Evolutionary conservation across 2,329 filamentous ascomycete species (phyloP).

Genomic region (Pseudogymnoascus sp.): DNA sequence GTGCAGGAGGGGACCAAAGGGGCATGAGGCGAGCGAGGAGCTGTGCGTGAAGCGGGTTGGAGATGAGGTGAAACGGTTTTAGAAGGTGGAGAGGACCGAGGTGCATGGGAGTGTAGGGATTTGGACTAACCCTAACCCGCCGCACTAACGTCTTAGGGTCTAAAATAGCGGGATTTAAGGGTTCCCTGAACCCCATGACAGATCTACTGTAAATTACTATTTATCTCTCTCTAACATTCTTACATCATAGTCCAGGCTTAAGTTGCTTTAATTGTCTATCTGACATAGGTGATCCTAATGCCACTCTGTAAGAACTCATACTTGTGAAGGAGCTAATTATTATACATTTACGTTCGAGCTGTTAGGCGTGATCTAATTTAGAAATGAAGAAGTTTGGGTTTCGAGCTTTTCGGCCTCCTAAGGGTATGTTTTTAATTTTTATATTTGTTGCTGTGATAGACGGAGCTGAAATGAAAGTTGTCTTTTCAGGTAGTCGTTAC

Average conservation of each 20-base stretch:
- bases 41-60: constrained; percentile 59
- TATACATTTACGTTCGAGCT: neutral
- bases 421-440: neutral
- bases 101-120: neutral
- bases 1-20: constrained; percentile 70
- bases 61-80: constrained; percentile 50
- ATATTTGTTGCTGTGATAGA: neutral
- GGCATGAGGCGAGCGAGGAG: constrained; percentile 64
- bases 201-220: too few species aligned
- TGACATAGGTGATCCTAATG: neutral
- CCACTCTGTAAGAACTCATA: neutral
- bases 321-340: neutral
- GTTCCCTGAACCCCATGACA: neutral
- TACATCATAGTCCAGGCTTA: too few species aligned
- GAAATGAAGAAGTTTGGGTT: neutral
- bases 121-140: neutral
- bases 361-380: neutral
- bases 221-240: too few species aligned
- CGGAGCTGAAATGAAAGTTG: neutral
- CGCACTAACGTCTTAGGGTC: too few species aligned
- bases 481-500: neutral
- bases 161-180: too few species aligned
- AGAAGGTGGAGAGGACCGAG: constrained; percentile 22
- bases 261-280: too few species aligned
- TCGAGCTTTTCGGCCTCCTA: neutral